Evolutionary conservation across 768 basidiomycete genomes (phyloP), one percentile per base, ranked within the genome.

Genomic region (Megacollybia marginata): DNA sequence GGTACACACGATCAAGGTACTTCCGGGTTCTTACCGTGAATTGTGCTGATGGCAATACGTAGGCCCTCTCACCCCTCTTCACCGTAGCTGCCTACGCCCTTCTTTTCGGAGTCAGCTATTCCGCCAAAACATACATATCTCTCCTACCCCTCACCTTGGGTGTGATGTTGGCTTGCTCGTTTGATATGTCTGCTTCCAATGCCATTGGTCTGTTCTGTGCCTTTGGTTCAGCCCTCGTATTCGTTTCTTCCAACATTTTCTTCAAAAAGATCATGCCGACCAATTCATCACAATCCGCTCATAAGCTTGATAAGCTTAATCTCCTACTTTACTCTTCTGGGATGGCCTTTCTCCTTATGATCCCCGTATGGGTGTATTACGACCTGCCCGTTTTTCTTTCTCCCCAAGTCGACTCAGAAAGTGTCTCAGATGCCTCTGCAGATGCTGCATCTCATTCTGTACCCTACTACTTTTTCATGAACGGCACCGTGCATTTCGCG

Each of bases 201-300:
- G 65, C 79, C 16, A 68, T 86, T 23, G 96, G 96, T 11, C 69
- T 99, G n/a, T 70, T 96, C 23, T 96, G 90, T 65, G 95, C 96
- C 3, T 93, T 99, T 61, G 95, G 95, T 13, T 96, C 93, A 10
- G 96, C 96, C 31, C 69, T 99, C 51, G 84, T 99, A 55, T 98
- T 99, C 64, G 96, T 99, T 54, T 88, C 87, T 57, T 94, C 92
- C 55, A 99, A 99, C 68, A 98, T 99, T 59, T 96, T 94, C 66
- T 97, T 95, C 79, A 99, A 99, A 70, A 98, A 95, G 73, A 84
- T 98, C 54, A 86, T 99, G 79, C 96, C 96, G 2, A 74, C 78
- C 8, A 74, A 74, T 47, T 60, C 68, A 5, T 69, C 71, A 18
- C 59, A 60, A 48, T 60, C 60, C 1, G 67, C 78, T 4, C 86